Evolutionary conservation across 1,139 yeast species (phyloP).

Genomic region (Eremothecium cymbalariae): DNA sequence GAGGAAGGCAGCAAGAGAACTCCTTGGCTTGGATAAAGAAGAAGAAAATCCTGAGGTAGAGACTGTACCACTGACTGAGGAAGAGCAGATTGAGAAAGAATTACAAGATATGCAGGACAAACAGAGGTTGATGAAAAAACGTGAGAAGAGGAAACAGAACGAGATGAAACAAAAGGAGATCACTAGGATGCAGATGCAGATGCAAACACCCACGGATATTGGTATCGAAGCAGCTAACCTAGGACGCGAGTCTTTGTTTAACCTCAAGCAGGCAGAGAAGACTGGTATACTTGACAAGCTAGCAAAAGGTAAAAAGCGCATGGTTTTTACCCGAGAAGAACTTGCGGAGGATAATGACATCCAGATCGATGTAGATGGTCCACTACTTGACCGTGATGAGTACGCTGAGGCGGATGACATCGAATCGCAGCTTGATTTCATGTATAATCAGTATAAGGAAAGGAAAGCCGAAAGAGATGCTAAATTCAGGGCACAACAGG

Average conservation of each 20-base stretch:
- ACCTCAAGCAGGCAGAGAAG: slow-evolving; percentile 72
- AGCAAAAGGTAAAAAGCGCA: slow-evolving; percentile 73
- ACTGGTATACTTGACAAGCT: slow-evolving; percentile 72
- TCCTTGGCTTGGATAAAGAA: slow-evolving; percentile 60
- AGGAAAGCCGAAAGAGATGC: slow-evolving; percentile 74
- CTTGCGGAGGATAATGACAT: slow-evolving; percentile 48
- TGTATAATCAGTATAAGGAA: slow-evolving; percentile 71
- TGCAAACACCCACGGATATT: slow-evolving; percentile 86
- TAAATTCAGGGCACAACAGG: slow-evolving; percentile 66
- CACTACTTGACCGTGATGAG: slow-evolving; percentile 33
- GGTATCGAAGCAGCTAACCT: slow-evolving; percentile 88
- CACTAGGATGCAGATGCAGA: slow-evolving; percentile 88
- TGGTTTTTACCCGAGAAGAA: slow-evolving; percentile 57
- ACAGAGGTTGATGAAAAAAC: slow-evolving; percentile 58
- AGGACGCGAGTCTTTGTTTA: slow-evolving; percentile 77
- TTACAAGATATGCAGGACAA: slow-evolving; percentile 63
- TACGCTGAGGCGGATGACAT: slow-evolving; percentile 54
- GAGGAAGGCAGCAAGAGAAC: slow-evolving; percentile 78
- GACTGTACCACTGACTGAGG: slow-evolving; percentile 72
- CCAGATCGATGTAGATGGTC: slow-evolving; percentile 38
- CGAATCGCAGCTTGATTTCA: slow-evolving; percentile 71
- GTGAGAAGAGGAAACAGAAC: slow-evolving; percentile 75
- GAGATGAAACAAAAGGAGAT: slow-evolving; percentile 84
- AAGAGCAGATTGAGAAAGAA: slow-evolving; percentile 82
- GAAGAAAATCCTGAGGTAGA: slow-evolving; percentile 41